Conservation (phyloP, 2,329 filamentous ascomycete genomes). For the Aureobasidium sp. region DNA sequence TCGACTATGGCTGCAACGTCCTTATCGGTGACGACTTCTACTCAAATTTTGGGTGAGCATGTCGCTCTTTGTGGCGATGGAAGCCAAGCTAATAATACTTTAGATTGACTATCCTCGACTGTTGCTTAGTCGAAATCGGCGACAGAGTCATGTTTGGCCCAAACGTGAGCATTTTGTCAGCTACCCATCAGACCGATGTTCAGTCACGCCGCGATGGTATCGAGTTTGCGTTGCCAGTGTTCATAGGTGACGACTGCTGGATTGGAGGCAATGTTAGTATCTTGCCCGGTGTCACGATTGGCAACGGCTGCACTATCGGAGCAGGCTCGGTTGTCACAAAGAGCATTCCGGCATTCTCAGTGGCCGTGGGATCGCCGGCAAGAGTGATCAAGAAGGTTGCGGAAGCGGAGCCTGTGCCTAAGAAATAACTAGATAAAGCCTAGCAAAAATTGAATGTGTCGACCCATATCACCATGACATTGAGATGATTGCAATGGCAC, state of each 20-base stretch:
- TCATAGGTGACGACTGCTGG: conserved; percentile 74
- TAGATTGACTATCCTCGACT: conserved; percentile 42
- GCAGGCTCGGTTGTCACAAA: conserved; percentile 80
- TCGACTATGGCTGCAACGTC: conserved; percentile 61
- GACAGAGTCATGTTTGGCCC: conserved; percentile 45
- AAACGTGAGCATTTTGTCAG: conserved; percentile 44
- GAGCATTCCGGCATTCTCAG: conserved; percentile 32
- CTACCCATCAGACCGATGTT: conserved; percentile 45
- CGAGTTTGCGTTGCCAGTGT: conserved; percentile 42
- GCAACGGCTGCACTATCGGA: conserved; percentile 63
- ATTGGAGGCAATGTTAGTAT: conserved; percentile 64
- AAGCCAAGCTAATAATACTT: neutral
- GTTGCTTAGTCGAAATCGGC: conserved; percentile 44
- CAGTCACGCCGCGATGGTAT: conserved; percentile 38
- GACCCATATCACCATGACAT: too few species aligned
- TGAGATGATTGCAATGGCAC: neutral
- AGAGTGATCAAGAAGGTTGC: conserved; percentile 27
- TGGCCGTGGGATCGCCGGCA: conserved; percentile 32
- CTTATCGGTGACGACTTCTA: conserved; percentile 56
- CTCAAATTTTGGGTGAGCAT: conserved; percentile 45
- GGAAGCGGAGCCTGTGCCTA: neutral
- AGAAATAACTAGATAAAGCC: neutral
- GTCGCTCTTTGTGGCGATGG: too few species aligned
- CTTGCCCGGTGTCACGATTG: conserved; percentile 69
- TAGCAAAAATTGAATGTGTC: too few species aligned